A percentile compares a stretch with the other conserved stretches of the same genome.
These are phyloP conservation scores for Clavispora vitiphila DNA, from an alignment of 805 yeast genomes.

Conservation along the genomic window DNA sequence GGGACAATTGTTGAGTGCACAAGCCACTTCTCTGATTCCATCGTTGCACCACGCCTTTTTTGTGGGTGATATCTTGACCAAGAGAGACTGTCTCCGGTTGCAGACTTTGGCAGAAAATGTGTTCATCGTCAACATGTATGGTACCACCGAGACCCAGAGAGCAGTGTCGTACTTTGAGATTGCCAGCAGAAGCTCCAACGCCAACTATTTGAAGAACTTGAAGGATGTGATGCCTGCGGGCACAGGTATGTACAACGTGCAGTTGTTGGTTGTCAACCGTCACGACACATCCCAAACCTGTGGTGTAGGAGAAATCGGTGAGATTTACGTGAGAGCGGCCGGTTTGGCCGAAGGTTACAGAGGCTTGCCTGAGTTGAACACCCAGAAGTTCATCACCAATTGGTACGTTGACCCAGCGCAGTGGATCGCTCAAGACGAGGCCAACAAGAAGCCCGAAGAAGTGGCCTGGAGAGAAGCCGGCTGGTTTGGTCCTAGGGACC, in stretches of 20 bases:
- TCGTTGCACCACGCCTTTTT: constrained; percentile 91
- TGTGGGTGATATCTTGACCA: constrained; percentile 96
- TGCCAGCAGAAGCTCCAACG: constrained; percentile 62
- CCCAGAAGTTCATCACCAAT: constrained; percentile 79
- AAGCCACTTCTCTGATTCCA: constrained; percentile 85
- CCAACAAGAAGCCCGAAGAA: constrained; percentile 37
- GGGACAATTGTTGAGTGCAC: constrained; percentile 97
- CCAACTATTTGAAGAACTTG: constrained; percentile 70
- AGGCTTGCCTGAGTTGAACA: constrained; percentile 82
- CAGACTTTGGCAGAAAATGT: constrained; percentile 91
- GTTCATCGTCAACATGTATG: constrained; percentile 93
- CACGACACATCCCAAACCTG: constrained; percentile 84
- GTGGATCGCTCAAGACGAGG: constrained; percentile 57
- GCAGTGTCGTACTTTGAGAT: constrained; percentile 95
- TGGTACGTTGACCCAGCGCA: constrained; percentile 76
- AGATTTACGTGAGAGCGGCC: constrained; percentile 95
- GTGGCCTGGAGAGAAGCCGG: constrained; percentile 61
- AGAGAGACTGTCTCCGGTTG: constrained; percentile 90
- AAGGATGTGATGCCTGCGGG: constrained; percentile 99
- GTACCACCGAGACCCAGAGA: constrained; percentile 98
- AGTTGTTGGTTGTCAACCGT: constrained; percentile 87
- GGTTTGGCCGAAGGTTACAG: constrained; percentile 97
- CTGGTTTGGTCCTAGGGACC: constrained; percentile 94
- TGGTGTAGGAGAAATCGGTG: constrained; percentile 99
- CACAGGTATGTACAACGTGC: constrained; percentile 94